Evolutionary conservation across 2,329 filamentous ascomycete genomes (phyloP).

Genomic region (Pseudogymnoascus verrucosus): DNA sequence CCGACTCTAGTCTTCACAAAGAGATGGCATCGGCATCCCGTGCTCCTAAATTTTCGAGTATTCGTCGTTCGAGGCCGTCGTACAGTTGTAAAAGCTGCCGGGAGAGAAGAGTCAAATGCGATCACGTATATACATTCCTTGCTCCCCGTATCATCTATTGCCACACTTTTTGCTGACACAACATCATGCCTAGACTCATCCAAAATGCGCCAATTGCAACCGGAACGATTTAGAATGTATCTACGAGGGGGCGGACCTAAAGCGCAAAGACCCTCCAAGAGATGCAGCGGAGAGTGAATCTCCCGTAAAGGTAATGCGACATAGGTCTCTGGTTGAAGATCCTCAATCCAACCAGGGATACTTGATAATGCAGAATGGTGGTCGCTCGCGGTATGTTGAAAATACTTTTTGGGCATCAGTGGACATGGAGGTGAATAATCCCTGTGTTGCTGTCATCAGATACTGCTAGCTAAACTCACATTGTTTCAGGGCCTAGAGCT

Average conservation of each 20-base stretch:
- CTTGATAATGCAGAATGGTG: slow-evolving; percentile 24
- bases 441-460: neutral
- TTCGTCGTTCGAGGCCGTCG: neutral
- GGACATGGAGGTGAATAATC: slow-evolving; percentile 54
- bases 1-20: neutral
- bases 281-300: neutral
- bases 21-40: neutral
- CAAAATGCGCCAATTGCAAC: neutral
- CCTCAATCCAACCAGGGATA: neutral
- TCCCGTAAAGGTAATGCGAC: neutral
- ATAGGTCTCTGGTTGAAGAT: neutral
- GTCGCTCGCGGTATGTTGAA: slow-evolving; percentile 61
- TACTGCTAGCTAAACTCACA: neutral
- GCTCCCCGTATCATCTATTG: neutral
- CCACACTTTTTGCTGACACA: neutral
- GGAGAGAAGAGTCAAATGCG: neutral
- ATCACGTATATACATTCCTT: neutral
- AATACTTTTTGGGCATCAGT: slow-evolving; percentile 66
- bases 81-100: neutral
- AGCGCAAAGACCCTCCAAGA: neutral
- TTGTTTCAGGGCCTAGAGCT: neutral
- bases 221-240: neutral
- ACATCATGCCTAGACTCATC: neutral
- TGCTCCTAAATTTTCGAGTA: neutral
- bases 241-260: neutral